phyloP scores from a whole-genome alignment of 108 stramenopile genomes.

The Aurantiochytrium sp. region DNA sequence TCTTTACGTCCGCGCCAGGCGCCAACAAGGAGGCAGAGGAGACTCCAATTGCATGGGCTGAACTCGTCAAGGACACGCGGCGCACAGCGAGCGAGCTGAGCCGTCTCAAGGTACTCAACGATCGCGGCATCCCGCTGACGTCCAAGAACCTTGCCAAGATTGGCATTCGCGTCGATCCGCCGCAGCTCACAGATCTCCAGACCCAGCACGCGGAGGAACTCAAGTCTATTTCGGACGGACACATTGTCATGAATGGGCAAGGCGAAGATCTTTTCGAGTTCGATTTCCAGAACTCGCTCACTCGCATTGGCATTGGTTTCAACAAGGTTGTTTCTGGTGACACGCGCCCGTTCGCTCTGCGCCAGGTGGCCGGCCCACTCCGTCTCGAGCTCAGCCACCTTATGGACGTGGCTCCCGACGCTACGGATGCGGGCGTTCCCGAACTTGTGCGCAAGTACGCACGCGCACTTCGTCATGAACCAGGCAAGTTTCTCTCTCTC shows the following conservation, averaged over 20 bases:
- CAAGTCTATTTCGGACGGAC: conserved; percentile 2
- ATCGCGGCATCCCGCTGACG: neutral
- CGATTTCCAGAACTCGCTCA: neutral
- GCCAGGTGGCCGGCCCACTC: conserved; percentile 9
- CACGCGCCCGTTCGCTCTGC: neutral
- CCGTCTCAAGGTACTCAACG: neutral
- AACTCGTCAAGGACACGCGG: neutral
- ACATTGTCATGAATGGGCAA: neutral
- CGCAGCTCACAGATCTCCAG: neutral
- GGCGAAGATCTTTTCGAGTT: neutral
- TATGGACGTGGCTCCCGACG: neutral
- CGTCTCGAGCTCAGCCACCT: neutral
- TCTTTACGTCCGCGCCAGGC: neutral
- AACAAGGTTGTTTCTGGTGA: neutral
- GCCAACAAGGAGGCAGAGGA: neutral
- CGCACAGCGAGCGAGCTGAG: neutral
- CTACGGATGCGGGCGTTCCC: neutral
- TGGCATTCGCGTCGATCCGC: neutral
- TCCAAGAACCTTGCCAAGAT: neutral
- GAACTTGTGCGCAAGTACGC: neutral
- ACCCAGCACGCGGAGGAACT: conserved; percentile 15
- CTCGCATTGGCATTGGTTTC: neutral
- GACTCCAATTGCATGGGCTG: neutral
- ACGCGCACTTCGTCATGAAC: neutral
- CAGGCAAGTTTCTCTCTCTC: neutral